Base-by-base conservation (phyloP, 805 yeast genomes). In the Yamadazyma tumulicola region DNA sequence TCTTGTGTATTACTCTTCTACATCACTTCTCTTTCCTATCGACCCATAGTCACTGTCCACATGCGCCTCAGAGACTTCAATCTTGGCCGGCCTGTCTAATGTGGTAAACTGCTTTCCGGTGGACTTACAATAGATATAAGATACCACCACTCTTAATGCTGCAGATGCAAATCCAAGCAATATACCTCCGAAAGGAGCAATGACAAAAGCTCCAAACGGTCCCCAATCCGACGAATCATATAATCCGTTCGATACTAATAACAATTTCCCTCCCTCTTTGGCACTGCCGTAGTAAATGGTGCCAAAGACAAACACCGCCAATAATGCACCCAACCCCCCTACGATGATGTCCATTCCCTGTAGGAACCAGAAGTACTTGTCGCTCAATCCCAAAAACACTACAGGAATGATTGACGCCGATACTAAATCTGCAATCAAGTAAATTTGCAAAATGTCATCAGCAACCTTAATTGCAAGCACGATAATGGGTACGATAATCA, bases 171-270 rank as follows among this genome's bases (percentile, higher is more conserved):
- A 57, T 2, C 85, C 79, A 41, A 80, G 64, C 5, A 81, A 42
- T 2, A 88, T 44, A 8, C 91, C 87, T 18, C 91, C 94, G 26
- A 80, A 69, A 5, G 96, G 96, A 1, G 96, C 93, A 42, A 81
- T 84, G 5, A 85, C 91, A 59, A 89, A 89, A 2, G 96, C 96
- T 16, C 95, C 97, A 63, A 89, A 89, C 0, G 95, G 80, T 49
- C 94, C 85, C 96, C 96, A 89, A 54, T 89, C 96, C 32, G 72
- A 74, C 5, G 74, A 65, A 42, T 72, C 65, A 51, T 89, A 89
- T 18, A 89, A 63, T 28, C 97, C 96, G 49, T 83, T 79, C 77
- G 81, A 75, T 34, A 89, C 69, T 39, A 89, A 64, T 34, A 89
- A 61, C 33, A 89, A 68, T 42, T 71, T 71, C 12, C 83, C 96